Evolutionary conservation across 73 alveolate species (phyloP).

Genomic region (Tetrahymena elliotti): DNA sequence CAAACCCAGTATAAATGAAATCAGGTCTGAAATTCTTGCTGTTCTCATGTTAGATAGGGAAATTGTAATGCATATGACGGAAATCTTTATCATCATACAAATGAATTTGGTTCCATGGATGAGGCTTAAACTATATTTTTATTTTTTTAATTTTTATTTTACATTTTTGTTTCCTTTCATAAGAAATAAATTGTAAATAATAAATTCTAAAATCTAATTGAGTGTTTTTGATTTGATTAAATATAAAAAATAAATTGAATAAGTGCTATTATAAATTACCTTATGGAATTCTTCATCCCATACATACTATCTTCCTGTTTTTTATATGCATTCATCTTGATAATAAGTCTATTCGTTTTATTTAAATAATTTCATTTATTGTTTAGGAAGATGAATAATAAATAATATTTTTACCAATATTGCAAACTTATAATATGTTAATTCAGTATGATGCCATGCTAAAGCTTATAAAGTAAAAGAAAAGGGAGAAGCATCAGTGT

Average conservation of each 20-base stretch:
- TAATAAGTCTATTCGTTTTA: neutral
- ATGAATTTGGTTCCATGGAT: neutral
- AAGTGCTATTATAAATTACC: neutral
- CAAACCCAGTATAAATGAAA: neutral
- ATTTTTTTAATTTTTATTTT: neutral
- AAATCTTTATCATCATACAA: neutral
- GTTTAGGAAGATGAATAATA: neutral
- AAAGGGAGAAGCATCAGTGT: neutral
- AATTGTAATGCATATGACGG: neutral
- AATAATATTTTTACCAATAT: neutral
- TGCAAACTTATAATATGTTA: neutral
- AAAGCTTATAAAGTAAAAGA: neutral
- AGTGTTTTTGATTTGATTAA: too few relatives aligned
- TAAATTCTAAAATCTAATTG: neutral
- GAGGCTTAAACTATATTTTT: neutral
- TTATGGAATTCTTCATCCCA: neutral
- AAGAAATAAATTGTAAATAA: too few relatives aligned
- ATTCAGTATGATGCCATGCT: neutral
- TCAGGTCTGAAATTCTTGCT: neutral
- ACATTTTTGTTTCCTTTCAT: neutral
- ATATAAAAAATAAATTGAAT: too few relatives aligned
- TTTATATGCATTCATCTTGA: neutral
- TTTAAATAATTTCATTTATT: too few relatives aligned
- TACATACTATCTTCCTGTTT: neutral
- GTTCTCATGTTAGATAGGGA: neutral